A percentile compares a stretch with the other conserved stretches of the same genome.
phyloP scores from a whole-genome alignment of 345 rosid genomes.

The Moricandia moricandioides region DNA sequence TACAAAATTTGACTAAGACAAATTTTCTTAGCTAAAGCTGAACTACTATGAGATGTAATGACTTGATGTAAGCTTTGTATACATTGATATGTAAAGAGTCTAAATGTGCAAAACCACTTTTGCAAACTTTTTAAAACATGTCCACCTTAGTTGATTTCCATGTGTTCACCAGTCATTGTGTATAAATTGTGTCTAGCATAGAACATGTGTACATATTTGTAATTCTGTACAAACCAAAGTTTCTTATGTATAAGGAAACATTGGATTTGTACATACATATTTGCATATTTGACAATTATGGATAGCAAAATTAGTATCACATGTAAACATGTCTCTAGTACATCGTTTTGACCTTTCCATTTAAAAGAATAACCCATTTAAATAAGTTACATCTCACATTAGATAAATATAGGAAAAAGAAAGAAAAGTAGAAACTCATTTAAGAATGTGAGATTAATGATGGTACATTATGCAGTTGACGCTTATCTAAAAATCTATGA shows the following conservation, averaged over 20 bases:
- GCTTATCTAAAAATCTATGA: too few species aligned
- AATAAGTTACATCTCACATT: too few species aligned
- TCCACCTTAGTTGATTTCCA: not conserved
- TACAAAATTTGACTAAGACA: not conserved
- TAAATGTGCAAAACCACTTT: not conserved
- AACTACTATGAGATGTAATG: not conserved
- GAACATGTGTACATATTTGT: not conserved
- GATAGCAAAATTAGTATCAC: too few species aligned
- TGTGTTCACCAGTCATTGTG: not conserved
- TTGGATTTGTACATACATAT: not conserved
- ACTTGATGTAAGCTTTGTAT: not conserved
- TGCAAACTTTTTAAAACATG: not conserved
- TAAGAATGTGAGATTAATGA: too few species aligned
- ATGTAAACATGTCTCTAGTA: too few species aligned
- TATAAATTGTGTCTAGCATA: not conserved
- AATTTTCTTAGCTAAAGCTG: not conserved
- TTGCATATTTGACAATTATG: not conserved
- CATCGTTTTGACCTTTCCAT: too few species aligned
- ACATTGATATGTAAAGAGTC: not conserved
- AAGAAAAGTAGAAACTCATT: too few species aligned
- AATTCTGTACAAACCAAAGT: not conserved
- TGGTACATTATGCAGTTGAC: too few species aligned
- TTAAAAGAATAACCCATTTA: too few species aligned
- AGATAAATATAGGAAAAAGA: too few species aligned
- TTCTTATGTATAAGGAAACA: not conserved